Percentiles rank a stretch among this genome's conserved stretches.
These are phyloP conservation scores for Cnidoscolus chayamansa DNA, from an alignment of 441 rosid species.

Conservation along the genomic window DNA sequence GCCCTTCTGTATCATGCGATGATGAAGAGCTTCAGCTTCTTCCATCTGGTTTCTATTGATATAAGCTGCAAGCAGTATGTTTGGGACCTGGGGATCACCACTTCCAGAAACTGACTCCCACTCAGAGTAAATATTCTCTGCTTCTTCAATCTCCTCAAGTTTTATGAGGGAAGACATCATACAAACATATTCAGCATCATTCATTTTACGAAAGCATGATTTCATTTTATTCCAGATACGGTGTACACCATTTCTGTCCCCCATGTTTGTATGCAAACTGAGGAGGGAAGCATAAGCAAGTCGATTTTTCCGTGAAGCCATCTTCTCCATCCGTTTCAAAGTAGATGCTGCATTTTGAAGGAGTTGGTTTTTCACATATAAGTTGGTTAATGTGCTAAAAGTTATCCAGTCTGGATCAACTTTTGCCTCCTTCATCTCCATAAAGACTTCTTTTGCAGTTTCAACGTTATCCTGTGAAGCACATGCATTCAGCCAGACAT, in stretches of 20 bases:
- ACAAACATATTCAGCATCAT: constrained; percentile 62
- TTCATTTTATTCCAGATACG: constrained; percentile 73
- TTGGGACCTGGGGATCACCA: constrained; percentile 54
- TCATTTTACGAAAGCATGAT: constrained; percentile 55
- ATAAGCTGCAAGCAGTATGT: constrained; percentile 65
- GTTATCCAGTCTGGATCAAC: constrained; percentile 86
- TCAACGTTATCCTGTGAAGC: constrained; percentile 54
- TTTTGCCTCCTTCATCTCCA: constrained; percentile 54
- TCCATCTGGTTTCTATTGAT: constrained; percentile 49
- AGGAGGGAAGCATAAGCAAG: constrained; percentile 68
- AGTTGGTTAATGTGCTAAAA: constrained; percentile 57
- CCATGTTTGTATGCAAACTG: constrained; percentile 61
- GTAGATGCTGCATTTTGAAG: constrained; percentile 55
- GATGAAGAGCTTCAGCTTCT: constrained; percentile 48
- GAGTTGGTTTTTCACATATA: constrained; percentile 51
- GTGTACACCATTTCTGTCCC: constrained; percentile 51
- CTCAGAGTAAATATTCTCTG: constrained; percentile 63
- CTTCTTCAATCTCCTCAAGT: constrained; percentile 61
- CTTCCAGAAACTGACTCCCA: constrained; percentile 72
- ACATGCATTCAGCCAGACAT: constrained; percentile 60
- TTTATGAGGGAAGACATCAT: constrained; percentile 71
- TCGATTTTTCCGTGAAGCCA: constrained; percentile 52
- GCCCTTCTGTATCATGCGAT: constrained; percentile 48
- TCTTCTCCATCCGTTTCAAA: constrained; percentile 82
- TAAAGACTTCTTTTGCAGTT: constrained; percentile 56